phyloP scores from a whole-genome alignment of 164 flowering plant genomes.

The Berberis thunbergii region DNA sequence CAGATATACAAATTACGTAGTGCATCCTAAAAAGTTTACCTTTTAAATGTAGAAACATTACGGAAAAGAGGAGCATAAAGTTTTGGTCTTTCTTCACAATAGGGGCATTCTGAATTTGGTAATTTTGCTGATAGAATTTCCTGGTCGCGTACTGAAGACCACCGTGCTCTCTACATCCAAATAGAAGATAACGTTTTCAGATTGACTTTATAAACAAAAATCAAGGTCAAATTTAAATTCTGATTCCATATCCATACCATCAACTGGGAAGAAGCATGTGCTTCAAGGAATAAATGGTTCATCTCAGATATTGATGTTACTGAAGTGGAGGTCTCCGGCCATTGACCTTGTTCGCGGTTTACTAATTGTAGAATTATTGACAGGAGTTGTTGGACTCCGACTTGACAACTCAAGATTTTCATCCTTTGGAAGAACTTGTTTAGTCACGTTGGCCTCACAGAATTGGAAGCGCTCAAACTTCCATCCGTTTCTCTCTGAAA shows the following conservation, averaged over 20 bases:
- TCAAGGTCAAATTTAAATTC: not conserved
- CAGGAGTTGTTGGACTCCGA: conserved; percentile 11
- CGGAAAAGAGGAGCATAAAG: conserved; percentile 48
- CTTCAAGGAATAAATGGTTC: conserved; percentile 37
- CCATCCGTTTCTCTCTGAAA: conserved; percentile 5
- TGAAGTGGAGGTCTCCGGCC: conserved; percentile 49
- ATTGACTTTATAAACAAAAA: not conserved
- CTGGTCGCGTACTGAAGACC: conserved; percentile 38
- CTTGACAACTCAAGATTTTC: conserved; percentile 1
- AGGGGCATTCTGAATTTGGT: conserved; percentile 40
- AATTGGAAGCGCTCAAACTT: conserved; percentile 12
- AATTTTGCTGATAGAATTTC: conserved; percentile 39
- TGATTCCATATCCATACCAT: conserved; percentile 30
- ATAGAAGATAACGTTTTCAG: not conserved
- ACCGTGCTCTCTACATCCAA: conserved; percentile 35
- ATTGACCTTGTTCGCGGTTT: conserved; percentile 32
- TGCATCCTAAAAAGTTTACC: conserved; percentile 15
- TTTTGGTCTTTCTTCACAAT: conserved; percentile 21
- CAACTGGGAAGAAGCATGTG: conserved; percentile 44
- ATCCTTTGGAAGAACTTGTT: conserved; percentile 8
- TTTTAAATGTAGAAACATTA: conserved; percentile 50
- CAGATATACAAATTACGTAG: not conserved
- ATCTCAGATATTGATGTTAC: conserved; percentile 43
- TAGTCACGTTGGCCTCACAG: not conserved
- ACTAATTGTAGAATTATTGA: conserved; percentile 13